phyloP scores from a whole-genome alignment of 495 filamentous ascomycete genomes.

The Astrothelium subdiscretum region DNA sequence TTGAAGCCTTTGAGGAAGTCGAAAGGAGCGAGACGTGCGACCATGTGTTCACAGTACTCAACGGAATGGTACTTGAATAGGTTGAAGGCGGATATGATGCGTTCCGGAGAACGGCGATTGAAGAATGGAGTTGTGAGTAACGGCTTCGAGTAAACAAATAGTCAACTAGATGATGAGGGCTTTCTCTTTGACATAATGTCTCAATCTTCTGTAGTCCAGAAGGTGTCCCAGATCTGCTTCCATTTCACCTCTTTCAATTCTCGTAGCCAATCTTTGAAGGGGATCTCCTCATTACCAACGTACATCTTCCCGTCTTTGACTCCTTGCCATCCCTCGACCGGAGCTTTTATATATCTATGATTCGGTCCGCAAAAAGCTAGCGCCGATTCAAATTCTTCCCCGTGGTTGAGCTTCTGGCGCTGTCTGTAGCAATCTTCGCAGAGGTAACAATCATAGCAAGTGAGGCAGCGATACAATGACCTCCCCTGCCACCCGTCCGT shows the following conservation, averaged over 20 bases:
- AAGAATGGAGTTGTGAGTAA: too few species aligned
- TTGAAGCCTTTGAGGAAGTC: too few species aligned
- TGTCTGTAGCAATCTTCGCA: conserved; percentile 5
- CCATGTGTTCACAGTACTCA: too few species aligned
- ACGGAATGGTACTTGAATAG: too few species aligned
- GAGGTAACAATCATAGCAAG: conserved; percentile 7
- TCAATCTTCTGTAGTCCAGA: conserved; percentile 8
- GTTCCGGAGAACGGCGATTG: too few species aligned
- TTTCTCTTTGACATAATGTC: neutral
- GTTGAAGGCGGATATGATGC: too few species aligned
- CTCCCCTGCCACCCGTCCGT: neutral
- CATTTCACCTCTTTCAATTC: conserved; percentile 9
- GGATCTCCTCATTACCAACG: conserved; percentile 14
- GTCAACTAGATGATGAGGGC: too few species aligned
- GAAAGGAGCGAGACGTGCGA: too few species aligned
- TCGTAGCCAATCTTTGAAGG: conserved; percentile 18
- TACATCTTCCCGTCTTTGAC: conserved; percentile 18
- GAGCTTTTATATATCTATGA: conserved; percentile 18
- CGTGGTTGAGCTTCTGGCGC: neutral
- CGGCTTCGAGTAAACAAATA: too few species aligned
- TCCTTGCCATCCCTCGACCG: conserved; percentile 22
- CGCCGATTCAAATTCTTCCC: neutral
- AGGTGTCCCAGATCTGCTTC: conserved; percentile 15
- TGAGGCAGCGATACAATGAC: conserved; percentile 7
- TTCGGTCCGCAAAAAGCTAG: conserved; percentile 9